Conservation (phyloP, 179 eudicot genomes). For the Amaranthus tricolor region DNA sequence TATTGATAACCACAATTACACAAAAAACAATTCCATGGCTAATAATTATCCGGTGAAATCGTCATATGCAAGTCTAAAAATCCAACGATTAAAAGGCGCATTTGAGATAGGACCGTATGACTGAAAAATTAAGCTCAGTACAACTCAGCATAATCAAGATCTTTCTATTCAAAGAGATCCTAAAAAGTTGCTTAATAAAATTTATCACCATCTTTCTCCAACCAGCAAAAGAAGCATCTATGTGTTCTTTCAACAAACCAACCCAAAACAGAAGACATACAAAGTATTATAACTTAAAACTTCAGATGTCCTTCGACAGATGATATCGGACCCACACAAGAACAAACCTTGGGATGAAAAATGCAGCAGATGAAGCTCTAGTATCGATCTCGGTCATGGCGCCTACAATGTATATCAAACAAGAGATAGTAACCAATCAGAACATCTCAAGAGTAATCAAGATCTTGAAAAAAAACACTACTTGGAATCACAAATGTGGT, state of each 20-base stretch:
- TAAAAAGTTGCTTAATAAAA: slow-evolving; percentile 5
- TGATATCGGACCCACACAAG: neutral
- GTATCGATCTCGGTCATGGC: slow-evolving; percentile 39
- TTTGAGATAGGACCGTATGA: too few relatives aligned
- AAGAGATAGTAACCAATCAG: neutral
- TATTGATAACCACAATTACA: too few relatives aligned
- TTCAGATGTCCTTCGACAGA: neutral
- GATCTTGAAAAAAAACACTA: too few relatives aligned
- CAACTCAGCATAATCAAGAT: neutral
- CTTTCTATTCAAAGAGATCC: slow-evolving; percentile 14
- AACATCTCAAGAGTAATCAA: too few relatives aligned
- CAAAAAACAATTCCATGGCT: too few relatives aligned
- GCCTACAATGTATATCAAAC: slow-evolving; percentile 29
- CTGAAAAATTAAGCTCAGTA: neutral
- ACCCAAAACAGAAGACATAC: slow-evolving; percentile 5
- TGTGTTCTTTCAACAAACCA: neutral
- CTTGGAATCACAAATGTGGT: too few relatives aligned
- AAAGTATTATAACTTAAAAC: neutral
- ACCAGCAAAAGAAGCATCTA: neutral
- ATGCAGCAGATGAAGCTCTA: slow-evolving; percentile 16
- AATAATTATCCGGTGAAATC: too few relatives aligned
- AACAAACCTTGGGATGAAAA: slow-evolving; percentile 2
- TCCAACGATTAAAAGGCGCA: too few relatives aligned
- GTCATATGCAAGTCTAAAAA: too few relatives aligned
- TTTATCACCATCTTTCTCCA: neutral